Base-by-base conservation (phyloP, 805 yeast species). In the Monosporozyma servazzii region DNA sequence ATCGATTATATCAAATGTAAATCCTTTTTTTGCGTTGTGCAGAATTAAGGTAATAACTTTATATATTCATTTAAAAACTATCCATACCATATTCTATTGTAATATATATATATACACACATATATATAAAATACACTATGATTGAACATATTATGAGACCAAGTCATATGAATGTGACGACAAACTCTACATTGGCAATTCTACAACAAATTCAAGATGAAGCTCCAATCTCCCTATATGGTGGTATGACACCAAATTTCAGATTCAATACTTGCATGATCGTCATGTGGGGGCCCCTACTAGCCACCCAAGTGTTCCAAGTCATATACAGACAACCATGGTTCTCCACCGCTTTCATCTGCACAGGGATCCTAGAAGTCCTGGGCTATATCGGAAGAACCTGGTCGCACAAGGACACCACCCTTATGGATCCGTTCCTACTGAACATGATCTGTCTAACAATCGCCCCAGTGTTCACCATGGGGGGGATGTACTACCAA, bases 401-500 rank as follows among this genome's bases (percentile, higher is more conserved):
- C 1, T 56, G 76, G 50, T 73, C 82, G 2, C 72, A 75, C 18
- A 56, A 62, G 44, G 62, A 76, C 55, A 62, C 65, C 2, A 39
- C 55, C 15, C 60, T 68, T 37, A 55, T 67, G 41, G 64, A 74
- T 48, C 69, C 73, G 29, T 88, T 74, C 60, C 61, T 84, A 43
- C 67, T 82, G 58, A 95, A 88, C 65, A 76, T 84, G 55, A 76
- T 82, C 51, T 74, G 82, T 59, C 69, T 88, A 51, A 86, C 91
- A 0, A 67, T 88, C 47, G 91, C 88, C 0, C 96, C 96, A 0
- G 88, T 87, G 20, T 84, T 88, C 64, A 71, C 86, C 45, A 84
- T 86, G 86, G 96, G 86, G 3, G 96, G 91, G 1, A 73, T 88
- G 2, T 89, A 88, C 68, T 84, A 76, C 56, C 72, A 81, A 50